Base-by-base conservation (phyloP, 805 yeast genomes). In the Grigorovia yakushimaensis region DNA sequence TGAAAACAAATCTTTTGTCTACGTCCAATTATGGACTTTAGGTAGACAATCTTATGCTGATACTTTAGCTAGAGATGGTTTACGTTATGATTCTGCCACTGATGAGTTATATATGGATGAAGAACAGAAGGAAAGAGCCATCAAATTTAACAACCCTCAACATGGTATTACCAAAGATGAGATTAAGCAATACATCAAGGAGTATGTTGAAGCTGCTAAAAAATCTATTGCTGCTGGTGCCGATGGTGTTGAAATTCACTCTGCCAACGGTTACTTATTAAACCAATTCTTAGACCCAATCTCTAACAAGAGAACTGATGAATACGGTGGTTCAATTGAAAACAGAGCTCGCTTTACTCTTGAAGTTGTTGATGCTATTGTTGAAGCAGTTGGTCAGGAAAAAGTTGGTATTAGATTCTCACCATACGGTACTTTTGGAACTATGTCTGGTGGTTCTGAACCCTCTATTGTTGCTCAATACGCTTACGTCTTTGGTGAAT, bases 221-320 rank as follows among this genome's bases (percentile, higher is more conserved):
- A n/a, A n/a, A n/a, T n/a, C n/a, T n/a, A n/a, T n/a, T n/a, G n/a
- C n/a, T n/a, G n/a, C n/a, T n/a, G n/a, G n/a, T n/a, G n/a, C n/a
- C n/a, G n/a, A n/a, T n/a, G n/a, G n/a, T n/a, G n/a, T n/a, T n/a
- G n/a, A n/a, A n/a, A n/a, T n/a, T n/a, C n/a, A n/a, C n/a, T n/a
- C n/a, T 40, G 88, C 88, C 19, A 80, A 81, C 59, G 88, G 88
- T 17, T 82, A 78, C 58, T 60, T 83, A 49, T 54, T 77, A 38
- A 70, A 73, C 62, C 77, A 78, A 61, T 81, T 83, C 56, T 58
- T 80, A 53, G 75, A 77, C 40, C 68, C 71, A 13, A 54, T 63
- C 9, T 65, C 71, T 42, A 72, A 73, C 59, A 61, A 74, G 42
- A 62, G 73, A 64, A 70, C 72, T 4, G 82, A 77, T 58, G 69